Evolutionary conservation across 495 filamentous ascomycete genomes (phyloP).

Genomic region (Bathelium albidoporum): DNA sequence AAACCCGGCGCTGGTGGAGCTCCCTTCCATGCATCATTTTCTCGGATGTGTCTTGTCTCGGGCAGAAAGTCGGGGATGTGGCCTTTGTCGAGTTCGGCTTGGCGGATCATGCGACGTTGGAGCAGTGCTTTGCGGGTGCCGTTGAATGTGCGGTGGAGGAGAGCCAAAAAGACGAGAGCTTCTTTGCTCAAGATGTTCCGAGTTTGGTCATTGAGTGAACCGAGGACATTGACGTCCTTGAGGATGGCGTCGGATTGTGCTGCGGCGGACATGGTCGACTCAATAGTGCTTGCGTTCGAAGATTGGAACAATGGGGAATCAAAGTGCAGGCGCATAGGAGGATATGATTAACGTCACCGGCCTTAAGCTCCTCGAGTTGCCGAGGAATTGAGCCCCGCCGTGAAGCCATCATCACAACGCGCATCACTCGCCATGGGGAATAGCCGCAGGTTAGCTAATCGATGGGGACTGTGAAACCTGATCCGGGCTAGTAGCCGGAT

Average conservation of each 20-base stretch:
- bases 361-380: background rate
- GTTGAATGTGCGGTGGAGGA: slow-evolving; percentile 93
- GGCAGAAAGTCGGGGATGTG: slow-evolving; percentile 88
- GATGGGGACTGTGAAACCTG: background rate
- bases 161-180: slow-evolving; percentile 83
- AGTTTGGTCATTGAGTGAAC: slow-evolving; percentile 62
- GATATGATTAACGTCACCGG: background rate
- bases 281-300: background rate
- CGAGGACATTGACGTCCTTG: slow-evolving; percentile 79
- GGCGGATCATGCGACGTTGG: slow-evolving; percentile 73
- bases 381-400: background rate
- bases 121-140: slow-evolving; percentile 78
- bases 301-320: background rate
- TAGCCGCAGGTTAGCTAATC: background rate
- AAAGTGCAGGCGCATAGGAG: background rate
- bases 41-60: slow-evolving; percentile 91
- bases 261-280: background rate
- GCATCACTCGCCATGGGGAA: background rate
- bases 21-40: slow-evolving; percentile 88
- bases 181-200: slow-evolving; percentile 87
- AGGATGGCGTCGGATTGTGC: slow-evolving; percentile 42
- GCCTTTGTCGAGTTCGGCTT: slow-evolving; percentile 91
- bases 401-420: background rate
- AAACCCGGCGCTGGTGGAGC: slow-evolving; percentile 88
- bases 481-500: too few relatives aligned